phyloP scores from a whole-genome alignment of 108 stramenopile species.

The Cyclotella distinguenda region DNA sequence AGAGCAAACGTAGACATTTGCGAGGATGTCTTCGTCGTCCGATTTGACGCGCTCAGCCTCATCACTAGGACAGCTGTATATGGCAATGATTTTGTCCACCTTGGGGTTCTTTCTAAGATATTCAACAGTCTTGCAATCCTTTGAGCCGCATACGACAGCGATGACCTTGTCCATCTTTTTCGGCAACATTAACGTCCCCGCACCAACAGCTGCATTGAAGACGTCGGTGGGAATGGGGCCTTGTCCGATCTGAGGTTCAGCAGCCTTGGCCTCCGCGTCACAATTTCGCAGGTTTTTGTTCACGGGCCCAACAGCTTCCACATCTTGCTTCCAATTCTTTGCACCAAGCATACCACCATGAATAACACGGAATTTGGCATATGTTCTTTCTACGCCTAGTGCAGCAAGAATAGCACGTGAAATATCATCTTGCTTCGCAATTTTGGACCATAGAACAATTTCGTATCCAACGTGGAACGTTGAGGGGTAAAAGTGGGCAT shows the following conservation, averaged over 20 bases:
- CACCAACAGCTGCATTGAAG: conserved; percentile 31
- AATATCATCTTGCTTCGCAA: conserved; percentile 48
- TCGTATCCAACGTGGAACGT: conserved; percentile 52
- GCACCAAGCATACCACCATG: conserved; percentile 82
- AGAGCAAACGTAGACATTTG: conserved; percentile 31
- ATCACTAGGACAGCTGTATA: conserved; percentile 38
- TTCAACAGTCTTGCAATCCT: conserved; percentile 36
- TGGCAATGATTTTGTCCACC: conserved; percentile 47
- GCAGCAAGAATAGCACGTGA: conserved; percentile 33
- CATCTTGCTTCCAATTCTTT: conserved; percentile 78
- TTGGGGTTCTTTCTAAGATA: conserved; percentile 35
- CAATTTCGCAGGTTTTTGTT: conserved; percentile 47
- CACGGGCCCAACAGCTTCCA: conserved; percentile 66
- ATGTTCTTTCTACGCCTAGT: conserved; percentile 15
- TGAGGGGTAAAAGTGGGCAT: conserved; percentile 48
- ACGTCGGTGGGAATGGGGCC: conserved; percentile 37
- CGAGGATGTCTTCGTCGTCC: conserved; percentile 22
- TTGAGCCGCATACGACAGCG: conserved; percentile 39
- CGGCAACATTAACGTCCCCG: conserved; percentile 29
- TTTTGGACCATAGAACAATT: conserved; percentile 49
- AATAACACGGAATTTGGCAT: conserved; percentile 65
- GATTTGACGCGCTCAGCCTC: conserved; percentile 17
- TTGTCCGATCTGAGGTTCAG: conserved; percentile 40
- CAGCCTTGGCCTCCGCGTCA: conserved; percentile 37
- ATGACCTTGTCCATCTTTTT: conserved; percentile 53